Evolutionary conservation across 176 grass and related monocot species (phyloP), one percentile per base, ranked within the genome.

Genomic region (Eragrostis nindensis): DNA sequence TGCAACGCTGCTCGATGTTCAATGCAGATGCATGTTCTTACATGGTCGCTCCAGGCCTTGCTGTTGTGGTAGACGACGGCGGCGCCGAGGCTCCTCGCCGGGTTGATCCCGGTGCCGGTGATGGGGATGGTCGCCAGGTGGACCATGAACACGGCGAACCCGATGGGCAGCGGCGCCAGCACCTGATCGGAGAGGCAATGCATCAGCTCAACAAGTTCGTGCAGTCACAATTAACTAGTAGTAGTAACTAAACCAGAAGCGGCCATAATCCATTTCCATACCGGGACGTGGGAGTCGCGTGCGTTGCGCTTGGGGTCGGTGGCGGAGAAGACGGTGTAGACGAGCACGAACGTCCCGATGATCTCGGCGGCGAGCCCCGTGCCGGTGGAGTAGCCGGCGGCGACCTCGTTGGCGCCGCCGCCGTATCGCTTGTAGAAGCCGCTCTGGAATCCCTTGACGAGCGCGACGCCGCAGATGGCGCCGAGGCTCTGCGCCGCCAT

Each of bases 261-360:
- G n/a, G n/a, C n/a, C n/a, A n/a, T n/a, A n/a, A n/a, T n/a, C n/a
- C n/a, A n/a, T n/a, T n/a, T n/a, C n/a, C n/a, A n/a, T n/a, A 99
- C 97, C 75, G 97, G 96, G 27, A 99, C 84, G 80, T 99, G 96
- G 0, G 96, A 99, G 85, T 99, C 96, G 66, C 96, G 96, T 27
- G 96, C 96, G 85, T 50, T 99, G 86, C 96, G 96, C 87, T 99
- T 99, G 70, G 96, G 93, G 64, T 99, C 96, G 62, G 96, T 99
- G 82, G 96, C 96, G 60, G 96, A 93, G 96, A 99, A 99, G 89
- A 99, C 96, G 68, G 96, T 99, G 93, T 99, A 99, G 12, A 95
- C 93, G 25, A 99, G 97, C 4, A 99, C 97, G 79, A 99, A 96
- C 30, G 97, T 99, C 40, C 97, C 97, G 82, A 96, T 90, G 84